These are phyloP conservation scores for Talaromyces sp. DNA, from an alignment of 2,329 filamentous ascomycete species.

Conservation along the genomic window DNA sequence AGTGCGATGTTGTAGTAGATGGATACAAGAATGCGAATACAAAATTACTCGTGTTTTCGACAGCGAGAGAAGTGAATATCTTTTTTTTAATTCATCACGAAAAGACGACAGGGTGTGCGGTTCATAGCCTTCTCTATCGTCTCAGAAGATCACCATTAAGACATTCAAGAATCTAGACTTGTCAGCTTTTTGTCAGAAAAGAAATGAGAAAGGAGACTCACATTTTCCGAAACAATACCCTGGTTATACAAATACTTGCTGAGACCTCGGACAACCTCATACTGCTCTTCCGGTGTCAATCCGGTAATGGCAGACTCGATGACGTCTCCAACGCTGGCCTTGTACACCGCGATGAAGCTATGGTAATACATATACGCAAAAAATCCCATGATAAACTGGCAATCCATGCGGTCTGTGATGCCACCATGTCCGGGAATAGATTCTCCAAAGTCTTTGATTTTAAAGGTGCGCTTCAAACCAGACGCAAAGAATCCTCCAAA, in stretches of 20 bases:
- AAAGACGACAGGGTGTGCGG: background rate
- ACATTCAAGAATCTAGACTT: slow-evolving; percentile 30
- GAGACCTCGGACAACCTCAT: slow-evolving; percentile 64
- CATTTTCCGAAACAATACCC: slow-evolving; percentile 50
- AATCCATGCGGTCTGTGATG: slow-evolving; percentile 99
- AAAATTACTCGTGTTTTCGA: background rate
- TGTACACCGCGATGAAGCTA: slow-evolving; percentile 87
- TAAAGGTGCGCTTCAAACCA: slow-evolving; percentile 95
- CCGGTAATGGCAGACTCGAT: slow-evolving; percentile 89
- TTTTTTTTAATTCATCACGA: background rate
- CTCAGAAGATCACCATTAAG: slow-evolving; percentile 30
- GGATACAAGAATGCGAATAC: background rate
- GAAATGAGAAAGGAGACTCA: slow-evolving; percentile 23
- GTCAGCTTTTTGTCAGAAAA: slow-evolving; percentile 12
- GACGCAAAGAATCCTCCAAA: slow-evolving; percentile 99
- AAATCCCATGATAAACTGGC: slow-evolving; percentile 99
- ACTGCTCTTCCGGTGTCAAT: slow-evolving; percentile 79
- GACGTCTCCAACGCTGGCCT: slow-evolving; percentile 75
- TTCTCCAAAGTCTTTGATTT: slow-evolving; percentile 99
- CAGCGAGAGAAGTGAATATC: background rate
- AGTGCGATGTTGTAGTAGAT: background rate
- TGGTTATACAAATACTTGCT: slow-evolving; percentile 61
- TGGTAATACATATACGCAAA: slow-evolving; percentile 99
- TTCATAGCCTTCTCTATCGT: slow-evolving; percentile 11
- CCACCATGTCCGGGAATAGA: slow-evolving; percentile 96